Evolutionary conservation across 1,284 basidiomycete genomes (phyloP), one percentile per base, ranked within the genome.

Genomic region (Pyrrhoderma lamaoense): DNA sequence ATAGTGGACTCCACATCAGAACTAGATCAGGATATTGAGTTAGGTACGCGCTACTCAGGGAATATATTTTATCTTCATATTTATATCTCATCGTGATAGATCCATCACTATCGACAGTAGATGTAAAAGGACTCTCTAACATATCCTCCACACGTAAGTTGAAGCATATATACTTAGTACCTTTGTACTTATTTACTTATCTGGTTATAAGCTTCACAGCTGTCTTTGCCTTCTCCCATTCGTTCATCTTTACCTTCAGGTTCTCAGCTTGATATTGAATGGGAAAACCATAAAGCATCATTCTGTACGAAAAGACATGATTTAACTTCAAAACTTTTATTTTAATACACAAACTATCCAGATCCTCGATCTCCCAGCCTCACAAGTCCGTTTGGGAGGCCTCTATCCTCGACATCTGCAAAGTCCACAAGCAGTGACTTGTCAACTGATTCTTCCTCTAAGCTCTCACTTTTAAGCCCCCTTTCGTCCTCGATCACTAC

Each of bases 201-300:
- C n/a, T 36, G 13, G n/a, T 31, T 11, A 31, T 5, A 5, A 31
- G 27, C 27, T 23, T 27, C 21, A 8, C 22, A 22, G 5, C 14
- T n/a, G n/a, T 49, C 34, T n/a, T 42, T 8, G 3, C 8, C 46
- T 1, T 14, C 34, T 7, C n/a, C 23, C 11, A n/a, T 13, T 3
- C 37, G 35, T 21, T 46, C 37, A 9, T n/a, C 46, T 5, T 38
- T 46, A n/a, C 21, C 21, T 18, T 37, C 42, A 13, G 45, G 47
- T 13, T 45, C 52, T 11, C 31, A 49, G 22, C 11, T 53, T 13
- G 23, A 45, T 7, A 46, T 40, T 2, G 46, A 53, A 23, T 53
- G 52, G 52, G 52, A 53, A 31, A 42, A 45, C 18, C 47, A 49
- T 47, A 53, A 53, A 25, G 40, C 40, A 34, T 40, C 46, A 11